phyloP scores from a whole-genome alignment of 108 stramenopile genomes.

The Conticribra weissflogii region DNA sequence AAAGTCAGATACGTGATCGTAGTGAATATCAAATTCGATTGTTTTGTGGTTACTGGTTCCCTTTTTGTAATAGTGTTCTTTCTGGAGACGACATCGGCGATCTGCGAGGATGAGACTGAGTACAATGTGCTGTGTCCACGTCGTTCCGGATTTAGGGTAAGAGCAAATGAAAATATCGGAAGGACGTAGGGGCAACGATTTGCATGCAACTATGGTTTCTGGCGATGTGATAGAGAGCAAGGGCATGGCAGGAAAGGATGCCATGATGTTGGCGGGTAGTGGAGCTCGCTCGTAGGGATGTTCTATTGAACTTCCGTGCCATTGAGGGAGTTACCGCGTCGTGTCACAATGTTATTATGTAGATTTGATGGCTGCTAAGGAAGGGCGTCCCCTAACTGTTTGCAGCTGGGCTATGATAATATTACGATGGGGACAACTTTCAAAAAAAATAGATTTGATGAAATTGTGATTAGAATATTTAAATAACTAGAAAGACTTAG shows the following conservation, averaged over 20 bases:
- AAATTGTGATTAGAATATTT: too few relatives aligned
- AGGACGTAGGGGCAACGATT: conserved; percentile 21
- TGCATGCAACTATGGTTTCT: conserved; percentile 50
- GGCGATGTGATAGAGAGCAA: conserved; percentile 59
- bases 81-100: not conserved
- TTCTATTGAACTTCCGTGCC: too few relatives aligned
- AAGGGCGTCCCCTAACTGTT: too few relatives aligned
- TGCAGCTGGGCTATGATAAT: too few relatives aligned
- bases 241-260: conserved; percentile 46
- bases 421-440: too few relatives aligned
- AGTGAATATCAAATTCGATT: not conserved
- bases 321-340: too few relatives aligned
- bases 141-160: conserved; percentile 77
- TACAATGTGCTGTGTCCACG: conserved; percentile 80
- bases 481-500: too few relatives aligned
- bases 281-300: too few relatives aligned
- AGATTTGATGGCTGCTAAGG: too few relatives aligned
- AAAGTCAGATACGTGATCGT: conserved; percentile 61
- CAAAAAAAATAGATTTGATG: too few relatives aligned
- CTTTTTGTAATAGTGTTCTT: not conserved
- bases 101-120: conserved; percentile 50
- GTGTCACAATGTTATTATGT: too few relatives aligned
- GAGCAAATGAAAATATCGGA: conserved; percentile 65
- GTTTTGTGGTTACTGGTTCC: not conserved
- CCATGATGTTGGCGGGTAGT: too few relatives aligned